phyloP scores from a whole-genome alignment of 345 rosid species.

The Gossypium anomalum region DNA sequence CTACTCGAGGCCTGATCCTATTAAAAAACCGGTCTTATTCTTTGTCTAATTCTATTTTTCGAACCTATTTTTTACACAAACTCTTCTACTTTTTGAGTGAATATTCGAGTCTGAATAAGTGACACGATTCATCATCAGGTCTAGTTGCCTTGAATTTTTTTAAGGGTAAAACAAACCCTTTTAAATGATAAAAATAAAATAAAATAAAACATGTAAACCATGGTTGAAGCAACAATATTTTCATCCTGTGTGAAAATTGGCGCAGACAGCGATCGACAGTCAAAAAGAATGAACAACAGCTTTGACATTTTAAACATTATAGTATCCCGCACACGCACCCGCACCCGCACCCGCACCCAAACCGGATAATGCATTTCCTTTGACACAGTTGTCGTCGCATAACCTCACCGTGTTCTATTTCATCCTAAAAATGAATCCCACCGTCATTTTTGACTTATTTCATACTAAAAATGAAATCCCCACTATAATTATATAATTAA shows the following conservation, averaged over 20 bases:
- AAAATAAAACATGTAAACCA: background rate
- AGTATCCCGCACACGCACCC: background rate
- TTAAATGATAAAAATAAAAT: background rate
- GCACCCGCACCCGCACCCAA: too few species aligned
- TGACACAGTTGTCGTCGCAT: background rate
- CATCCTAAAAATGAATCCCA: background rate
- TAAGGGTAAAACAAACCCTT: too few species aligned
- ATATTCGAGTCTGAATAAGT: accelerated
- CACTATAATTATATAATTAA: too few species aligned
- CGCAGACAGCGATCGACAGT: background rate
- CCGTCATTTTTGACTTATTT: background rate
- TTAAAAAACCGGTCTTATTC: too few species aligned
- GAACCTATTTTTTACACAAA: too few species aligned
- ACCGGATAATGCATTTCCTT: background rate
- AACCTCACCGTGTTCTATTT: background rate
- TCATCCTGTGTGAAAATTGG: background rate
- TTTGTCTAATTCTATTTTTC: too few species aligned
- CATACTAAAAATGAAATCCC: too few species aligned
- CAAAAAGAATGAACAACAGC: background rate
- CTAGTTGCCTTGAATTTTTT: too few species aligned
- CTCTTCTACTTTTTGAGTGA: accelerated
- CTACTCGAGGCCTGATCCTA: too few species aligned
- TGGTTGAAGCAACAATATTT: background rate
- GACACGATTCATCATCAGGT: accelerated
- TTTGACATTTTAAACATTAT: background rate